Conservation (phyloP, 371 early-diverging fungal species). For the Thermomucor indicae-seudaticae region DNA sequence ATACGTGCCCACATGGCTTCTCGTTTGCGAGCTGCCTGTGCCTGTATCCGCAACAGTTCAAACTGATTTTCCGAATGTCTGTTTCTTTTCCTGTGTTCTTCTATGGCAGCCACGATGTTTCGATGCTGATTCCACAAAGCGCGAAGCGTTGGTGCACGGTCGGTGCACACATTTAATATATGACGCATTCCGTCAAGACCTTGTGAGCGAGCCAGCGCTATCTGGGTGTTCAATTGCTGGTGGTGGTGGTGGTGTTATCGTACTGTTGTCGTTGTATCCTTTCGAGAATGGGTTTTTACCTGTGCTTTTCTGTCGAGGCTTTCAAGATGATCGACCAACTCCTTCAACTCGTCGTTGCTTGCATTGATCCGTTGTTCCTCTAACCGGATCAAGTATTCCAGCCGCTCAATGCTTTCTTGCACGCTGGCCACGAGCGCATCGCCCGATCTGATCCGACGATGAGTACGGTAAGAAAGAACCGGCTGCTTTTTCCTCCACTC, state of each 20-base stretch:
- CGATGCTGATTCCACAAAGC: not conserved
- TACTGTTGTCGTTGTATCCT: not conserved
- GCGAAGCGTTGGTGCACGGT: not conserved
- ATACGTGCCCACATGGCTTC: not conserved
- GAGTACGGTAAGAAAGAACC: not conserved
- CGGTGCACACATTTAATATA: not conserved
- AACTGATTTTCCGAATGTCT: not conserved
- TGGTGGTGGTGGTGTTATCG: not conserved
- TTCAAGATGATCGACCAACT: constrained; percentile 2
- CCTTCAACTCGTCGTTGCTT: not conserved
- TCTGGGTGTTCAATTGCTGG: not conserved
- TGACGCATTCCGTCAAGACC: not conserved
- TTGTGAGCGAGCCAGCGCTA: not conserved
- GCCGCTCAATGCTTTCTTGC: constrained; percentile 4
- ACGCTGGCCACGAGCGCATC: not conserved
- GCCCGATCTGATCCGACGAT: not conserved
- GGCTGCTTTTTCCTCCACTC: too few species aligned
- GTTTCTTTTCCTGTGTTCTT: not conserved
- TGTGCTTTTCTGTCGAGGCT: not conserved
- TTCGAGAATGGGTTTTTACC: not conserved
- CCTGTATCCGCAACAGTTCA: not conserved
- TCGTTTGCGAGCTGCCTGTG: not conserved
- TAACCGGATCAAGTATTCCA: constrained; percentile 4
- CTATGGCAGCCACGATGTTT: not conserved
- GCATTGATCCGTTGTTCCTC: constrained; percentile 2